A percentile compares a stretch with the other conserved stretches of the same genome.
These are phyloP conservation scores for Lactarius indigo DNA, from an alignment of 768 basidiomycete species.

Conservation along the genomic window DNA sequence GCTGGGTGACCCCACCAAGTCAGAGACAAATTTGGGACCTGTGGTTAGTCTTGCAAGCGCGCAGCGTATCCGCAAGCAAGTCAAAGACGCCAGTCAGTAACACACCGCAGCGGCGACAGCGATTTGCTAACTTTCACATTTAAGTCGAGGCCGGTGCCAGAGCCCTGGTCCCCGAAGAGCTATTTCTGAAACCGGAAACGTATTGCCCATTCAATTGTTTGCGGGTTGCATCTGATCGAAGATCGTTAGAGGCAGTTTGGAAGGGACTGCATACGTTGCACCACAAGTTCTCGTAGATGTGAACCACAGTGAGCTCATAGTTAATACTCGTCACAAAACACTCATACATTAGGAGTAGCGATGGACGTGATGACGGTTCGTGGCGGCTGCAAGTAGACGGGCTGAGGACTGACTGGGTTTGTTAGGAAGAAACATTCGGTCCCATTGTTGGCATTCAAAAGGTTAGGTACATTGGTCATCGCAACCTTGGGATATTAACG, in stretches of 20 bases:
- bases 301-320: constrained; percentile 63
- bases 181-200: constrained; percentile 67
- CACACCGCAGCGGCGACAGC: not conserved
- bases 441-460: constrained; percentile 93
- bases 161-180: constrained; percentile 61
- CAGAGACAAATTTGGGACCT: constrained; percentile 81
- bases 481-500: not conserved
- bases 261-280: constrained; percentile 78
- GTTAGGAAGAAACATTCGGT: constrained; percentile 85
- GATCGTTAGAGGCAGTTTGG: constrained; percentile 2
- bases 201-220: constrained; percentile 35
- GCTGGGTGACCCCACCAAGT: constrained; percentile 79
- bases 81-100: constrained; percentile 71
- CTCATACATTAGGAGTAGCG: constrained; percentile 38
- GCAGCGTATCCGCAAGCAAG: constrained; percentile 78
- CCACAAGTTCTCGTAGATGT: constrained; percentile 92
- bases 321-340: not conserved
- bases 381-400: constrained; percentile 1
- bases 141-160: constrained; percentile 77
- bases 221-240: not conserved
- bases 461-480: constrained; percentile 38
- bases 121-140: not conserved
- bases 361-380: constrained; percentile 92
- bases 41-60: constrained; percentile 90
- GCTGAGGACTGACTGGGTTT: not conserved